A percentile compares a stretch with the other conserved stretches of the same genome.
Evolutionary conservation across 495 filamentous ascomycete species (phyloP).

Genomic region (Penicillium malachiteum): DNA sequence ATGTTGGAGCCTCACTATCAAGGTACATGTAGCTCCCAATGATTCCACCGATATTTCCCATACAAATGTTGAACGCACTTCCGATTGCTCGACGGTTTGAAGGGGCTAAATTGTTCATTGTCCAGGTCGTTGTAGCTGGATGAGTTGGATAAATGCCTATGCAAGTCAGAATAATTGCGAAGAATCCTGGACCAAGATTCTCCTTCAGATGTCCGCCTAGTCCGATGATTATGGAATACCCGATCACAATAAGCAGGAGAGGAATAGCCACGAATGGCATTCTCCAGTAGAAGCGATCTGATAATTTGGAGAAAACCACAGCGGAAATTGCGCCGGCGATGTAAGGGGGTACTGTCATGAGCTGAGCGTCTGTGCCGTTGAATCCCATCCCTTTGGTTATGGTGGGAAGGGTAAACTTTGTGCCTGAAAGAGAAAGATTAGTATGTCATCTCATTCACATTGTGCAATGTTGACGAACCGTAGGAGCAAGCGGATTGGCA

Average conservation of each 20-base stretch:
- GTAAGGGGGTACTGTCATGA: conserved; percentile 34
- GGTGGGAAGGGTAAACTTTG: conserved; percentile 31
- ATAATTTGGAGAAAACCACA: conserved; percentile 29
- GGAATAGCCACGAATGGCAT: conserved; percentile 38
- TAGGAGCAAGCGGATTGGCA: conserved; percentile 29
- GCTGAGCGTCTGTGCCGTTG: conserved; percentile 27
- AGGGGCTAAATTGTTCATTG: conserved; percentile 36
- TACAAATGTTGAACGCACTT: conserved; percentile 35
- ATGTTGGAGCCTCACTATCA: conserved; percentile 27
- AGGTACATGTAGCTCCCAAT: conserved; percentile 38
- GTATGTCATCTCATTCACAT: background rate
- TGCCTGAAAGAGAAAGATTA: conserved; percentile 12
- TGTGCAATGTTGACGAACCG: conserved; percentile 9
- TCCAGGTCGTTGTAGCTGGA: conserved; percentile 38
- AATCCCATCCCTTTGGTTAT: conserved; percentile 34
- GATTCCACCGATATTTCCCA: conserved; percentile 37
- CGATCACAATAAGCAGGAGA: conserved; percentile 25
- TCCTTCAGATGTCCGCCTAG: conserved; percentile 26
- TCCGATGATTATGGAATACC: conserved; percentile 29
- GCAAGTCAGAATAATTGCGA: conserved; percentile 35
- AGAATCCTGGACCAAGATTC: conserved; percentile 32
- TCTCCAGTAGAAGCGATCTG: conserved; percentile 39
- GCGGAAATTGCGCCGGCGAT: conserved; percentile 33
- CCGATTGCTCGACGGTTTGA: conserved; percentile 35
- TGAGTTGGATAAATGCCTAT: conserved; percentile 41